Base-by-base conservation (phyloP, 495 filamentous ascomycete genomes). In the Parmelia sp. region DNA sequence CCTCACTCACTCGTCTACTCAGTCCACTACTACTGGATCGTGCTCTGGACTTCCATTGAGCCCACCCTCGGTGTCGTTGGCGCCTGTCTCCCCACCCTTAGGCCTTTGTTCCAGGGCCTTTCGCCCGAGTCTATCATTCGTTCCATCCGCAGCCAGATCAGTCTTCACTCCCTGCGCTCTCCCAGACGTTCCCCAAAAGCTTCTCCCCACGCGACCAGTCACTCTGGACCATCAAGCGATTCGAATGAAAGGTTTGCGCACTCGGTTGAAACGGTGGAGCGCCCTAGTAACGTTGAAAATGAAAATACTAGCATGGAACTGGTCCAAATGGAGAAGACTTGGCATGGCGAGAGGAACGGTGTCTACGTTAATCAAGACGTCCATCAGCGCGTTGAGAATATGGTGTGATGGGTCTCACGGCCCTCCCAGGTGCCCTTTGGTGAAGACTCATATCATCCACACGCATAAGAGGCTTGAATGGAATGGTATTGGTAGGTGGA, bases 101-200 rank as follows among this genome's bases (percentile, higher is more conserved):
- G 51, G 17, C 53, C 61, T 29, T 8, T 64, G 27, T 67, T 64
- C 53, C 56, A 25, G 33, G 51, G 31, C 65, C 59, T 74, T 27
- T 61, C 58, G 17, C 58, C 44, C 8, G 44, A 60, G n/a, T 57
- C 64, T 17, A 73, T 88, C 7, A 68, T 87, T 44, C 80, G 83
- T 47, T 84, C 80, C 58, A 75, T 86, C 39, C 51, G 37, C 19
- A 64, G 84, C 84, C 0, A 79, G 78, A 23, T 65, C 86, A 15
- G 37, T 64, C 0, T 77, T 78, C 1, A 70, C 84, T 9, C 75
- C 80, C 0, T 77, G 75, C 11, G 64, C 56, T 53, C 49, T 59
- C 17, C 23, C 27, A 40, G 17, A 59, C 5, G 57, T 40, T 42
- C 57, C 11, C 40, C 36, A 14, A 40, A 29, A 14, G 1, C 23